A percentile compares a stretch with the other conserved stretches of the same genome.
phyloP scores from a whole-genome alignment of 169 alveolate species.

The Pseudocohnilembus persalinus region DNA sequence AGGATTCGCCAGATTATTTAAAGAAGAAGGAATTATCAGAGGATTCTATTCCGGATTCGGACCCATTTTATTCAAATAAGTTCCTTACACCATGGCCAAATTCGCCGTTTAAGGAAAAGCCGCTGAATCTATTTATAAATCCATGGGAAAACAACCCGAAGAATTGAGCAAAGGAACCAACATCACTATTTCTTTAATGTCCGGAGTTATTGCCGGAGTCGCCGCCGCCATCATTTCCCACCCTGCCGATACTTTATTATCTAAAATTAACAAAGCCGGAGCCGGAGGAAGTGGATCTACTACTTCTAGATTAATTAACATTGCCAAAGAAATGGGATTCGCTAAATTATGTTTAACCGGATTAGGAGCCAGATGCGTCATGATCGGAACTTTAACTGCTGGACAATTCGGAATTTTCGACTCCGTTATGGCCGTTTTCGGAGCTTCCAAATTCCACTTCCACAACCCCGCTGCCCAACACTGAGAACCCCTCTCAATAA shows the following conservation, averaged over 20 bases:
- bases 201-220: conserved; percentile 95
- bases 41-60: conserved; percentile 81
- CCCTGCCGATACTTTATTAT: conserved; percentile 97
- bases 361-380: conserved; percentile 94
- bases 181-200: conserved; percentile 92
- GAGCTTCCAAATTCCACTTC: no score
- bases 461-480: no score
- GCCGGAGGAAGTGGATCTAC: conserved; percentile 30
- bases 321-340: conserved; percentile 45
- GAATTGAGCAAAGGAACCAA: conserved; percentile 89
- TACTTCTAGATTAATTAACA: conserved; percentile 30
- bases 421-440: no score
- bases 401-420: conserved; percentile 99
- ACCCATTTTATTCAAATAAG: conserved; percentile 85
- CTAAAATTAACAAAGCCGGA: conserved; percentile 89
- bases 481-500: no score
- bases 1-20: conserved; percentile 86
- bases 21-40: conserved; percentile 59
- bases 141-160: conserved; percentile 89
- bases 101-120: conserved; percentile 96
- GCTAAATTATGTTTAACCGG: conserved; percentile 86
- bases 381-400: conserved; percentile 99
- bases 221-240: conserved; percentile 96
- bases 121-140: conserved; percentile 89
- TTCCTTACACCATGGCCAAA: conserved; percentile 98